Percentiles rank a stretch among this genome's conserved stretches.
phyloP scores from a whole-genome alignment of 2,329 filamentous ascomycete genomes.

The Tolypocladium paradoxum region DNA sequence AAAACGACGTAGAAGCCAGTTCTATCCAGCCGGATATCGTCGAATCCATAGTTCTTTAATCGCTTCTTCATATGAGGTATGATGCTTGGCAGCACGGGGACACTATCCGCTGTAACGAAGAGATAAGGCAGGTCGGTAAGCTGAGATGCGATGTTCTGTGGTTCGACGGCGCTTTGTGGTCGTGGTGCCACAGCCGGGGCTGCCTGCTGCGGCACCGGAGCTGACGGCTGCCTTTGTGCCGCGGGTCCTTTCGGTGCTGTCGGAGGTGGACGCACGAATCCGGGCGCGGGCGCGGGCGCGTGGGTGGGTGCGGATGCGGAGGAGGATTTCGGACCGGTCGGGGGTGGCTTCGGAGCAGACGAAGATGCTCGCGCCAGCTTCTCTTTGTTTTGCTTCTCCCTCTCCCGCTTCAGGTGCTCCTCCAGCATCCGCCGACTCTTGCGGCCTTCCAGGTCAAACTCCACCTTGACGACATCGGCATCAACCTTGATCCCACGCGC shows the following conservation, averaged over 20 bases:
- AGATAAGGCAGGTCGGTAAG: conserved; percentile 78
- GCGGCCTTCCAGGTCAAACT: conserved; percentile 80
- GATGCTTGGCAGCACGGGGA: conserved; percentile 77
- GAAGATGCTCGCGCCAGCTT: conserved; percentile 16
- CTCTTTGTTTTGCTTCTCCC: conserved; percentile 43
- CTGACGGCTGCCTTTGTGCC: conserved; percentile 27
- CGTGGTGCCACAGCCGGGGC: conserved; percentile 12
- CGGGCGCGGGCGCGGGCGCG: conserved; percentile 2
- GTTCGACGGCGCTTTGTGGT: conserved; percentile 46
- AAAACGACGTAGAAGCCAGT: conserved; percentile 92
- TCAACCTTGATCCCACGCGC: conserved; percentile 73
- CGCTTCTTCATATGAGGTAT: conserved; percentile 85
- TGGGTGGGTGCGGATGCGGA: conserved; percentile 8
- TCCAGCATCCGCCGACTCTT: conserved; percentile 73
- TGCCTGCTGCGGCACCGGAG: conserved; percentile 18
- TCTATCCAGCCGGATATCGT: conserved; percentile 72
- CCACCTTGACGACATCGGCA: conserved; percentile 64
- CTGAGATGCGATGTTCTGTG: conserved; percentile 53
- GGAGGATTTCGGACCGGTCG: conserved; percentile 25
- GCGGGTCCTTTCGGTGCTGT: conserved; percentile 82
- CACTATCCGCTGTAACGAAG: conserved; percentile 76
- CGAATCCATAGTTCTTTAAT: conserved; percentile 70
- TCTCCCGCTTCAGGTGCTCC: conserved; percentile 57
- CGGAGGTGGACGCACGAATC: conserved; percentile 49
- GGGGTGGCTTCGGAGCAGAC: conserved; percentile 19